These are phyloP conservation scores for Plasmodium ovale DNA, from an alignment of 169 alveolate species.

Conservation along the genomic window DNA sequence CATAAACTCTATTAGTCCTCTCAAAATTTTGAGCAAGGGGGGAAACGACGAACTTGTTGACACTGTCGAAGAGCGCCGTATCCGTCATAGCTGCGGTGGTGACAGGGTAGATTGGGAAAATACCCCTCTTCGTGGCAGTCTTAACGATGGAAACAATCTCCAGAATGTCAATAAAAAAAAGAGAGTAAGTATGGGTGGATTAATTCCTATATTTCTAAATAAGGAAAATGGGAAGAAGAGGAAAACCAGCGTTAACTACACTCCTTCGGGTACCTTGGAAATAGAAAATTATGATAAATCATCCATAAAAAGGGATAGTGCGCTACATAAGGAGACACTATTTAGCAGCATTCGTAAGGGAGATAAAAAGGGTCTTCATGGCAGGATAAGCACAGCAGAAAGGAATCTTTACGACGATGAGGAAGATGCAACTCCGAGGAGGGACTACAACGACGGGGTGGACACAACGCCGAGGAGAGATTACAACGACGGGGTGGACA, in stretches of 20 bases:
- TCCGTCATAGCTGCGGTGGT: background rate
- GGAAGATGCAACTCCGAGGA: conserved; percentile 26
- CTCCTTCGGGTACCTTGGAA: background rate
- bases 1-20: conserved; percentile 48
- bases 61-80: background rate
- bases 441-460: background rate
- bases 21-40: conserved; percentile 21
- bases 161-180: conserved; percentile 49
- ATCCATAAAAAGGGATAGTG: too few relatives aligned
- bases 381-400: background rate
- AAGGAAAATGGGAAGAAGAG: conserved; percentile 36
- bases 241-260: conserved; percentile 30
- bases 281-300: too few relatives aligned
- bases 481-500: background rate
- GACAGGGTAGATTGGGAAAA: background rate
- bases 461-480: conserved; percentile 35
- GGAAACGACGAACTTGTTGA: background rate
- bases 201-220: conserved; percentile 69
- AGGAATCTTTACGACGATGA: background rate
- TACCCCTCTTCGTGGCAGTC: too few relatives aligned
- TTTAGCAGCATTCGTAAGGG: background rate
- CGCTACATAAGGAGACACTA: background rate
- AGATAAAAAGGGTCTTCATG: background rate
- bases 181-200: conserved; percentile 73
- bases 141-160: background rate